Percentiles rank a stretch among this genome's conserved stretches.
Evolutionary conservation across 306 rosid genomes (phyloP).

Genomic region (Lithocarpus polystachyus): DNA sequence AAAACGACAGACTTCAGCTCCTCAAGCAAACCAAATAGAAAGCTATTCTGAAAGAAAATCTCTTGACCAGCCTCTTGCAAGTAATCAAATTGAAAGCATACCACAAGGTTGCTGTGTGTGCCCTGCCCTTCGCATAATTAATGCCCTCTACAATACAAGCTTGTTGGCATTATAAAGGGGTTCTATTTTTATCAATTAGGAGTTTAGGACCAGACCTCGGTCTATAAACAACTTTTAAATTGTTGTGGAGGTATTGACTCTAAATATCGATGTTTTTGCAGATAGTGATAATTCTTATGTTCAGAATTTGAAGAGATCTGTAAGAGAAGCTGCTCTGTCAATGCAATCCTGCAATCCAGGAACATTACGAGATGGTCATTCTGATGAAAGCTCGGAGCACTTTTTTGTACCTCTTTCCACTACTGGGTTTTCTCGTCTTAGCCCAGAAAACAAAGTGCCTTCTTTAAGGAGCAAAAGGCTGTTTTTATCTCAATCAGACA

Average conservation of each 20-base stretch:
- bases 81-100: constrained; percentile 45
- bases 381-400: constrained; percentile 86
- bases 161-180: constrained; percentile 15
- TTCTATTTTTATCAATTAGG: constrained; percentile 18
- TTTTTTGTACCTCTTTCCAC: constrained; percentile 79
- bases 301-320: constrained; percentile 82
- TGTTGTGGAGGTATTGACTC: constrained; percentile 25
- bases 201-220: constrained; percentile 1
- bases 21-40: constrained; percentile 66
- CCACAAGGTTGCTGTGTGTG: constrained; percentile 60
- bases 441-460: constrained; percentile 60
- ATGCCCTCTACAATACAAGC: constrained; percentile 19
- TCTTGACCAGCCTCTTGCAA: constrained; percentile 53
- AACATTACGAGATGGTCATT: constrained; percentile 61
- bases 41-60: constrained; percentile 65
- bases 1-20: constrained; percentile 55
- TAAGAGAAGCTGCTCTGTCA: constrained; percentile 88
- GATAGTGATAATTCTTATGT: constrained; percentile 51
- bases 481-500: constrained; percentile 52
- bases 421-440: constrained; percentile 62
- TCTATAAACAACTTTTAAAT: constrained; percentile 15
- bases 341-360: constrained; percentile 50
- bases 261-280: constrained; percentile 30
- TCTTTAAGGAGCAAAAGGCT: constrained; percentile 65
- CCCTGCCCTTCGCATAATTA: constrained; percentile 13